Percentiles rank a stretch among this genome's conserved stretches.
Evolutionary conservation across 352 stramenopile genomes (phyloP).

Genomic region (Phytopythium chamaehyphon): DNA sequence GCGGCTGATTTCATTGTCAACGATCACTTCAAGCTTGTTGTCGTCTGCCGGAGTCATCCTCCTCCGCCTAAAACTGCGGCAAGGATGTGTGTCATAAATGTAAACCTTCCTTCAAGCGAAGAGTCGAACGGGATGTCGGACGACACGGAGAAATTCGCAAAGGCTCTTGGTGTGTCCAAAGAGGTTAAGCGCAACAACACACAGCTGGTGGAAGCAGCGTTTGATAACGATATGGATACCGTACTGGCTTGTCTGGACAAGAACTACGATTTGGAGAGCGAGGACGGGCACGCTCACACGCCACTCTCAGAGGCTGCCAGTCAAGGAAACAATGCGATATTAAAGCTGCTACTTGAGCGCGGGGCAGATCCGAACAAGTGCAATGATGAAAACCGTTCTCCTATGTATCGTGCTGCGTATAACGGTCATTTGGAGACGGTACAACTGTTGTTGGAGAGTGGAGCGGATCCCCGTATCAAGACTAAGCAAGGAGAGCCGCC

Average conservation of each 20-base stretch:
- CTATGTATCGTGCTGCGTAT: conserved; percentile 83
- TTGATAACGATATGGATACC: conserved; percentile 80
- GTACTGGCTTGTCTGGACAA: conserved; percentile 74
- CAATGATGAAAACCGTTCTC: conserved; percentile 80
- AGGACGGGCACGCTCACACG: conserved; percentile 84
- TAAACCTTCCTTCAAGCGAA: conserved; percentile 20
- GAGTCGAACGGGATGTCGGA: conserved; percentile 4
- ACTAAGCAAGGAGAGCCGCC: conserved; percentile 76
- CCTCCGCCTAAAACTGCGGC: conserved; percentile 49
- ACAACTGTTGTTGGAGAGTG: conserved; percentile 58
- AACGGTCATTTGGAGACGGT: conserved; percentile 80
- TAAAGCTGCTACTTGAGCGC: conserved; percentile 62
- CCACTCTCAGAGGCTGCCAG: conserved; percentile 81
- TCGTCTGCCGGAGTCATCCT: conserved; percentile 46
- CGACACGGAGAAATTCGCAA: conserved; percentile 23
- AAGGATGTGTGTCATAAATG: conserved; percentile 64
- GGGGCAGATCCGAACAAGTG: conserved; percentile 84
- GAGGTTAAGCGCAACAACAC: conserved; percentile 69
- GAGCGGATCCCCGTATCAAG: conserved; percentile 64
- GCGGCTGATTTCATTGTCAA: conserved; percentile 63
- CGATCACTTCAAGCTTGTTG: conserved; percentile 85
- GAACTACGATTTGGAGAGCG: conserved; percentile 85
- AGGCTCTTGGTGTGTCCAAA: conserved; percentile 47
- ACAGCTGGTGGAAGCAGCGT: conserved; percentile 86
- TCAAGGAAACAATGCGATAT: conserved; percentile 74